phyloP scores from a whole-genome alignment of 805 yeast genomes.

The Teunomyces kruisii region DNA sequence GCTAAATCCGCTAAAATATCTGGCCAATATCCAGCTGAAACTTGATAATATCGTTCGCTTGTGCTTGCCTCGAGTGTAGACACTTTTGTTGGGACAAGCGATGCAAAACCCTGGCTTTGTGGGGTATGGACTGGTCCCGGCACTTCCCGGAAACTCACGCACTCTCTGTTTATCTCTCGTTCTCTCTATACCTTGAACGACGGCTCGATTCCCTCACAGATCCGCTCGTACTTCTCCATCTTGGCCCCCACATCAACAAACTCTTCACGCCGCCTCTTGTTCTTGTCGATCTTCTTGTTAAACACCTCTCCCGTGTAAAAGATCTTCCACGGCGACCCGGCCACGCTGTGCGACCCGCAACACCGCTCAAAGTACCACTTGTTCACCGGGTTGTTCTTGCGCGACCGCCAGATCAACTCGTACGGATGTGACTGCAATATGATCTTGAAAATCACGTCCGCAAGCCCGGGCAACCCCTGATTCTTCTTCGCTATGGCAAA shows the following conservation, averaged over 20 bases:
- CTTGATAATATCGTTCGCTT: no score
- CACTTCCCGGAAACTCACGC: no score
- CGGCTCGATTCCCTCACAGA: conserved; percentile 59
- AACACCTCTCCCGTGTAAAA: conserved; percentile 43
- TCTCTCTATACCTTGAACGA: no score
- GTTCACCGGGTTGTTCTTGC: conserved; percentile 84
- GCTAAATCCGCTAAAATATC: no score
- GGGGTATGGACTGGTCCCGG: no score
- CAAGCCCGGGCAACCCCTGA: conserved; percentile 92
- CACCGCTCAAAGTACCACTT: conserved; percentile 97
- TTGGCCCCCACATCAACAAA: conserved; percentile 27
- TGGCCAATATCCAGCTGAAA: no score
- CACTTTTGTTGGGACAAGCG: no score
- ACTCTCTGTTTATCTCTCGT: no score
- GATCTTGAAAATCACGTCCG: conserved; percentile 87
- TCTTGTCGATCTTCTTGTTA: conserved; percentile 31
- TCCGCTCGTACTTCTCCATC: conserved; percentile 47
- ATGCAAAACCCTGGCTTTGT: no score
- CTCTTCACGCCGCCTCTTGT: conserved; percentile 8
- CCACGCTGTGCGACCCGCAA: conserved; percentile 53
- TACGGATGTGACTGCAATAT: conserved; percentile 66
- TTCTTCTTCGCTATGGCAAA: conserved; percentile 82
- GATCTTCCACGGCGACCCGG: conserved; percentile 39
- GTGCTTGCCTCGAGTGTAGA: no score
- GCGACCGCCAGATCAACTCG: conserved; percentile 88